Percentiles rank a stretch among this genome's conserved stretches.
Evolutionary conservation across 176 grass and related monocot species (phyloP).

Genomic region (Dendrocalamus sinicus): DNA sequence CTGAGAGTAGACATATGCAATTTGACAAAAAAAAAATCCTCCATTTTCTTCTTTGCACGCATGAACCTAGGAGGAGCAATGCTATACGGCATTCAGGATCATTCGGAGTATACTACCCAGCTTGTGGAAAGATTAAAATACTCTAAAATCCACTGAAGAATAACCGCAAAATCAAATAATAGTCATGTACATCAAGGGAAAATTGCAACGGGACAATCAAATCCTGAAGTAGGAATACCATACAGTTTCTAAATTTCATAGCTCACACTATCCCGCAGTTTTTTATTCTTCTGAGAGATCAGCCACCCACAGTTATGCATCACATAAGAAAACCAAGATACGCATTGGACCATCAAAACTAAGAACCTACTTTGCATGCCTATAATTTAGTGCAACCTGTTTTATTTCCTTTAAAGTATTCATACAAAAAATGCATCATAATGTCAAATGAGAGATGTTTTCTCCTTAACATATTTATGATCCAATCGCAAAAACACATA

Average conservation of each 20-base stretch:
- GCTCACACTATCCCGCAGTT: not conserved
- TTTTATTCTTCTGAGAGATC: not conserved
- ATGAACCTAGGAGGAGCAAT: slow-evolving; percentile 32
- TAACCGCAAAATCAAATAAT: slow-evolving; percentile 29
- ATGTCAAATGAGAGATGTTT: not conserved
- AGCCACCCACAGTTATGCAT: not conserved
- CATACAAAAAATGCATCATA: not conserved
- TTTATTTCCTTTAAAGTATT: slow-evolving; percentile 17
- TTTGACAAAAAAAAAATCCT: not conserved
- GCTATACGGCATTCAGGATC: not conserved
- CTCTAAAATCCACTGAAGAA: slow-evolving; percentile 5
- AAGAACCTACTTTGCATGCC: not conserved
- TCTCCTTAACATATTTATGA: slow-evolving; percentile 1
- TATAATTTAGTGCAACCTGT: not conserved
- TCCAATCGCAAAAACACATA: slow-evolving; percentile 4
- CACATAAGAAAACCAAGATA: slow-evolving; percentile 7
- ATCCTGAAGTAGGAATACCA: not conserved
- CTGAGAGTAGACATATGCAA: not conserved
- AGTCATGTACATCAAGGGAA: slow-evolving; percentile 13
- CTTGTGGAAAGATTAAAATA: not conserved
- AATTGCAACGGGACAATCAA: slow-evolving; percentile 21
- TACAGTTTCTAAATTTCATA: slow-evolving; percentile 40
- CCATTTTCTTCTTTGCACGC: slow-evolving; percentile 29
- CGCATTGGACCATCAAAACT: slow-evolving; percentile 1
- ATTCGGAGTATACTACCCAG: not conserved